Evolutionary conservation across 331 rosid species (phyloP).

Genomic region (Saraca asoca): DNA sequence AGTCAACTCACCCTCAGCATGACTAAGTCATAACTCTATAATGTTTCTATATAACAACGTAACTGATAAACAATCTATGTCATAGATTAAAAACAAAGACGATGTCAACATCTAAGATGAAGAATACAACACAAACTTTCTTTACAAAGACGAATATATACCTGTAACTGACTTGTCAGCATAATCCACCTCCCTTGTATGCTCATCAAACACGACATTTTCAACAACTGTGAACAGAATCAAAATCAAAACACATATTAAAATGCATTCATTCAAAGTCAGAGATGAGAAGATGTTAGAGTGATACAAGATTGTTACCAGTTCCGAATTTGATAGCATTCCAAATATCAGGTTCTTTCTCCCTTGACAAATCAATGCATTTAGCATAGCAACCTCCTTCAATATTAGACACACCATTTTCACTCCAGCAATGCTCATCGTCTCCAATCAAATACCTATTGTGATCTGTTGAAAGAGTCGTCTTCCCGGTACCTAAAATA

Average conservation of each 20-base stretch:
- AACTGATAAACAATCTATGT: too few species aligned
- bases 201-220: conserved; percentile 91
- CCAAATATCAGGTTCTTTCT: conserved; percentile 94
- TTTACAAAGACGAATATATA: conserved; percentile 12
- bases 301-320: conserved; percentile 46
- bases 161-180: conserved; percentile 91
- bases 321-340: conserved; percentile 95
- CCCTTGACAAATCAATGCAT: conserved; percentile 77
- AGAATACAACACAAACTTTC: too few species aligned
- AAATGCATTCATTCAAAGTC: conserved; percentile 13
- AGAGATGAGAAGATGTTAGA: neutral
- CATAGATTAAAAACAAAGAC: too few species aligned
- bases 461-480: conserved; percentile 88
- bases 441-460: conserved; percentile 87
- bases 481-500: conserved; percentile 81
- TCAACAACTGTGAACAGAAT: conserved; percentile 59
- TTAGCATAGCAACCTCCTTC: conserved; percentile 99
- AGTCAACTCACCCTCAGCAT: too few species aligned
- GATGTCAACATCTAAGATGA: too few species aligned
- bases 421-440: conserved; percentile 92
- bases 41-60: too few species aligned
- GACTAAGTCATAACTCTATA: too few species aligned
- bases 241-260: neutral
- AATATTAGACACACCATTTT: conserved; percentile 84
- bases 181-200: conserved; percentile 77